phyloP scores from a whole-genome alignment of 257 asterid genomes.

The Oldenlandia corymbosa region DNA sequence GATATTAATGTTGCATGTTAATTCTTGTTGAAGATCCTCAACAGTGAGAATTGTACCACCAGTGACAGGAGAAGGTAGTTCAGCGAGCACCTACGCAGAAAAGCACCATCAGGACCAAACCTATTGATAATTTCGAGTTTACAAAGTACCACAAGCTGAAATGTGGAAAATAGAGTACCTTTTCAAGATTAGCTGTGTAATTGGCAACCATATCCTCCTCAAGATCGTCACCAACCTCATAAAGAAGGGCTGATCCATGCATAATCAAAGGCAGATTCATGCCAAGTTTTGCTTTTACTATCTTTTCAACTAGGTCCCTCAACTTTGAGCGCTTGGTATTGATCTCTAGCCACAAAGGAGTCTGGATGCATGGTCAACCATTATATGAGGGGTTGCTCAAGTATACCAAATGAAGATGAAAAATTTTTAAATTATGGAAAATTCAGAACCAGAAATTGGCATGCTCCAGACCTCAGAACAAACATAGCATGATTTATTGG shows the following conservation, averaged over 20 bases:
- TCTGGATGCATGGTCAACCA: slow-evolving; percentile 42
- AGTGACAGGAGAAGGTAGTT: slow-evolving; percentile 79
- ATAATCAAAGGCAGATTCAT: slow-evolving; percentile 82
- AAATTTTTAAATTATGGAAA: neutral
- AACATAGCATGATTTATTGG: slow-evolving; percentile 82
- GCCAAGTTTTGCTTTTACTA: slow-evolving; percentile 86
- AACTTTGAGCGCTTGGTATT: slow-evolving; percentile 71
- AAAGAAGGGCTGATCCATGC: slow-evolving; percentile 84
- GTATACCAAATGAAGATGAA: neutral
- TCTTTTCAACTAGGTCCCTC: slow-evolving; percentile 85
- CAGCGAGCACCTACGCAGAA: slow-evolving; percentile 59
- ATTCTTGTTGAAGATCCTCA: slow-evolving; percentile 97
- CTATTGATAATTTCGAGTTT: neutral
- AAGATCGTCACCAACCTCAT: slow-evolving; percentile 97
- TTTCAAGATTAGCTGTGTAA: slow-evolving; percentile 86
- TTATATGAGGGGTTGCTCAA: slow-evolving; percentile 15
- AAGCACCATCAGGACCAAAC: slow-evolving; percentile 2
- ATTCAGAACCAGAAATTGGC: neutral
- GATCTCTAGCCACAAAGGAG: slow-evolving; percentile 87
- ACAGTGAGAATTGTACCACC: slow-evolving; percentile 80
- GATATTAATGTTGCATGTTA: slow-evolving; percentile 72
- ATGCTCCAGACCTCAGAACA: slow-evolving; percentile 76
- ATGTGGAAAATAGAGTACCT: slow-evolving; percentile 40
- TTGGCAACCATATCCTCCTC: slow-evolving; percentile 80
- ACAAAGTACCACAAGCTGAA: slow-evolving; percentile 2